phyloP scores from a whole-genome alignment of 768 basidiomycete genomes.

The Gautieria morchelliformis region DNA sequence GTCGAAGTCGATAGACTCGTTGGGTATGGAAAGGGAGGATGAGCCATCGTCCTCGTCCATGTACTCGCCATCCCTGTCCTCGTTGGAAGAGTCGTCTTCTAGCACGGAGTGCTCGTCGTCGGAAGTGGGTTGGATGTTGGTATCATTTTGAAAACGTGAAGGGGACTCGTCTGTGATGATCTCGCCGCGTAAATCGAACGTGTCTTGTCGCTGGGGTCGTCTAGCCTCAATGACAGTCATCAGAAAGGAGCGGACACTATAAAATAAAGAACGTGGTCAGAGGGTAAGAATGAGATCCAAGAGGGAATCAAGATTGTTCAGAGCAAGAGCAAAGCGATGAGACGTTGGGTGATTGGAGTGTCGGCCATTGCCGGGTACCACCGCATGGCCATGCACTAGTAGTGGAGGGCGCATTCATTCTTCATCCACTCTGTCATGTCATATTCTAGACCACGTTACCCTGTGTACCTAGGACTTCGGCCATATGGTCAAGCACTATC shows the following conservation, averaged over 20 bases:
- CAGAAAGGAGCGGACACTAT: not conserved
- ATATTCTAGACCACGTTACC: too few species aligned
- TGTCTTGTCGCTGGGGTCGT: constrained; percentile 39
- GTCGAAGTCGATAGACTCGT: constrained; percentile 90
- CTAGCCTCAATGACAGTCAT: constrained; percentile 9
- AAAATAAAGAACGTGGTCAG: not conserved
- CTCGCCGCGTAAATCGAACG: constrained; percentile 64
- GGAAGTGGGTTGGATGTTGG: constrained; percentile 32
- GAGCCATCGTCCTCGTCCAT: constrained; percentile 70
- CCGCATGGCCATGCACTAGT: too few species aligned
- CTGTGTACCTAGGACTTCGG: too few species aligned
- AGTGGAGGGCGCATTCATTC: too few species aligned
- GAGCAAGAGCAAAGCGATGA: not conserved
- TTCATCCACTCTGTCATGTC: too few species aligned
- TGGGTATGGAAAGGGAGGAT: constrained; percentile 77
- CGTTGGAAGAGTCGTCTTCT: constrained; percentile 62
- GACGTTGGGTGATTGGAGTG: not conserved
- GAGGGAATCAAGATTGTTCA: not conserved
- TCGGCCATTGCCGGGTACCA: not conserved
- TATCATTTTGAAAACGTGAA: constrained; percentile 26
- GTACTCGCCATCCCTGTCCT: constrained; percentile 46
- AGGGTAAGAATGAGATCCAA: not conserved
- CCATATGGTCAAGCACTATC: too few species aligned
- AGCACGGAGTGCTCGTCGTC: constrained; percentile 77
- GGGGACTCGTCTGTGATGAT: constrained; percentile 44